A percentile compares a stretch with the other conserved stretches of the same genome.
phyloP scores from a whole-genome alignment of 345 rosid genomes.

The Eucalyptus curtisii region DNA sequence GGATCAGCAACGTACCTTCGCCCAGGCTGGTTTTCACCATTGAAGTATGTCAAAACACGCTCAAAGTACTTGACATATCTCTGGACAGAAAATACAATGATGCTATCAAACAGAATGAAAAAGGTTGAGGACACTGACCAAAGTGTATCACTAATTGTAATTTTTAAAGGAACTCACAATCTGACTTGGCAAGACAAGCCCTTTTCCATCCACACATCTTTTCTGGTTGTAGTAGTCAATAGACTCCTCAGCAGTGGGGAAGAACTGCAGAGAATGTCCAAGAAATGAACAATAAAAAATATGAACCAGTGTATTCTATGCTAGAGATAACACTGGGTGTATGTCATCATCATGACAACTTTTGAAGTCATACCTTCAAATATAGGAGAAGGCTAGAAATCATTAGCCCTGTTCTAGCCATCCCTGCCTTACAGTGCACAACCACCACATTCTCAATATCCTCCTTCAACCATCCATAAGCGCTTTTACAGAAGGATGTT shows the following conservation, averaged over 20 bases:
- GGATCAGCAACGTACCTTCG: constrained; percentile 41
- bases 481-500: constrained; percentile 80
- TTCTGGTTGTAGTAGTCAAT: constrained; percentile 89
- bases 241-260: constrained; percentile 84
- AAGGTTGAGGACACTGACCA: not conserved
- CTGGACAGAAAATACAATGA: constrained; percentile 15
- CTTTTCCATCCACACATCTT: constrained; percentile 88
- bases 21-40: constrained; percentile 61
- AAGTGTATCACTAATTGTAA: not conserved
- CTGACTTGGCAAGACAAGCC: constrained; percentile 91
- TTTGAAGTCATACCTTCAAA: constrained; percentile 43
- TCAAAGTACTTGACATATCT: constrained; percentile 84
- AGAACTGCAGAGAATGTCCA: constrained; percentile 39
- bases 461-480: constrained; percentile 90
- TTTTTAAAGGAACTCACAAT: constrained; percentile 39
- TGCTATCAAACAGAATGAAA: not conserved
- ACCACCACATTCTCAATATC: constrained; percentile 96
- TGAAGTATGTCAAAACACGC: constrained; percentile 36
- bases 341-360: not conserved
- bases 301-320: not conserved
- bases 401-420: constrained; percentile 97
- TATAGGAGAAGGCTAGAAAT: constrained; percentile 84
- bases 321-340: not conserved
- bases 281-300: constrained; percentile 1
- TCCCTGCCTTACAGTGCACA: constrained; percentile 95